phyloP scores from a whole-genome alignment of 1,284 basidiomycete species.

The Naganishia cerealis region DNA sequence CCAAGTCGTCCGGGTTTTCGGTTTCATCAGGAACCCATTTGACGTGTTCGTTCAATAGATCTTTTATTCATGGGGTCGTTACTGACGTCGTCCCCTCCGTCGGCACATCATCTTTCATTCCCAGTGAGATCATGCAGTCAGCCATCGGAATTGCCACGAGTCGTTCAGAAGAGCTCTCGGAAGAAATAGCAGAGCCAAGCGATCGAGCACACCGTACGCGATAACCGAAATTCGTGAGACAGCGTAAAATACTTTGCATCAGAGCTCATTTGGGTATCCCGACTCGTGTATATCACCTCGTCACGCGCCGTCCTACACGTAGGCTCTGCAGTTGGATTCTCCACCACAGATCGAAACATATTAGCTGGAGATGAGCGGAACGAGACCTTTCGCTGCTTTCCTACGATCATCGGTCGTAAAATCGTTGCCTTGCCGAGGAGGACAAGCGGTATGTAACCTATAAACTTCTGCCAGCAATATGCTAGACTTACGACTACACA shows the following conservation, averaged over 20 bases:
- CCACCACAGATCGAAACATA: background rate
- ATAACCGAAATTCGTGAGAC: slow-evolving; percentile 19
- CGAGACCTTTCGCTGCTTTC: slow-evolving; percentile 4
- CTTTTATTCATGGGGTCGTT: background rate
- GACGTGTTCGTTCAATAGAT: background rate
- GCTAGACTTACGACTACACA: background rate
- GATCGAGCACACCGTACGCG: slow-evolving; percentile 5
- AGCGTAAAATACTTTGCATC: background rate
- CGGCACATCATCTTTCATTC: too few relatives aligned
- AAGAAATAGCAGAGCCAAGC: background rate
- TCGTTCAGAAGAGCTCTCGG: slow-evolving; percentile 1
- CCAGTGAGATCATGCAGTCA: background rate
- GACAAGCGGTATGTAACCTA: slow-evolving; percentile 2
- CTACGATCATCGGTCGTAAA: background rate
- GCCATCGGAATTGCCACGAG: background rate
- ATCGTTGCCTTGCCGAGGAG: background rate
- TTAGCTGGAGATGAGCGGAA: background rate
- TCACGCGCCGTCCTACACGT: background rate
- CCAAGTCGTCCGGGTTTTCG: too few relatives aligned
- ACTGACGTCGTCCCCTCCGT: background rate
- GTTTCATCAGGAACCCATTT: background rate
- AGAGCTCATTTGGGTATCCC: background rate
- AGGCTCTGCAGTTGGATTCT: background rate
- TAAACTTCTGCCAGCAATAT: background rate
- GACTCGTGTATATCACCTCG: background rate